Evolutionary conservation across 345 rosid species (phyloP), one percentile per base, ranked within the genome.

Genomic region (Populus ilicifolia): DNA sequence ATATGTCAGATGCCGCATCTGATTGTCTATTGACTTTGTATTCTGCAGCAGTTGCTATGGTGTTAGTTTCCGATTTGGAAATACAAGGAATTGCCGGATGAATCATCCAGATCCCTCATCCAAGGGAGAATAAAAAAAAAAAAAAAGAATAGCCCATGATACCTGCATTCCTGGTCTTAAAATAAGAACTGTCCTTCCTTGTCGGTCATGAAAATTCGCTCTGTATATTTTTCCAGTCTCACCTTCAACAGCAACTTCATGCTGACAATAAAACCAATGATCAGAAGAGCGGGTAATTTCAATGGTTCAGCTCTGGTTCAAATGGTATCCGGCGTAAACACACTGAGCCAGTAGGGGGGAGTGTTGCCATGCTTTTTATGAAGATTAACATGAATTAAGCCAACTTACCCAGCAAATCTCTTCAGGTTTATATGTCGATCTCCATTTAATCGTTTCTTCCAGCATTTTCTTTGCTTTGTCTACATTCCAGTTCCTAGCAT

Each of bases 161-260:
- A 94, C 98, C 97, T 94, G 98, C 84, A 82, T 84, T 75, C 91
- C 99, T 10, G 97, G 99, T 80, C 97, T 88, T 79, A 96, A 56
- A 69, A 96, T 96, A 76, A 96, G 96, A 79, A 93, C 98, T 2
- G 89, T 83, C 83, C 97, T 87, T 70, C 96, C 97, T 67, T 86
- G 75, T 64, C 97, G 87, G 78, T 96, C 99, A 76, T 83, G 97
- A 86, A 96, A 96, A 77, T 86, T 86, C 73, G 98, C 99, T 82
- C 91, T 86, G 84, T 84, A 93, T 17, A 89, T 79, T 83, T 96
- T 96, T 39, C 99, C 99, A 21, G 99, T 96, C 83, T 90, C 98
- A 38, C 99, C 93, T 88, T 96, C 98, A 43, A 70, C 81, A 54
- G 96, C 88, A 83, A 96, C 89, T 82, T 96, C 89, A 75, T 74